Evolutionary conservation across 768 basidiomycete species (phyloP).

Genomic region (Mycena vulgaris): DNA sequence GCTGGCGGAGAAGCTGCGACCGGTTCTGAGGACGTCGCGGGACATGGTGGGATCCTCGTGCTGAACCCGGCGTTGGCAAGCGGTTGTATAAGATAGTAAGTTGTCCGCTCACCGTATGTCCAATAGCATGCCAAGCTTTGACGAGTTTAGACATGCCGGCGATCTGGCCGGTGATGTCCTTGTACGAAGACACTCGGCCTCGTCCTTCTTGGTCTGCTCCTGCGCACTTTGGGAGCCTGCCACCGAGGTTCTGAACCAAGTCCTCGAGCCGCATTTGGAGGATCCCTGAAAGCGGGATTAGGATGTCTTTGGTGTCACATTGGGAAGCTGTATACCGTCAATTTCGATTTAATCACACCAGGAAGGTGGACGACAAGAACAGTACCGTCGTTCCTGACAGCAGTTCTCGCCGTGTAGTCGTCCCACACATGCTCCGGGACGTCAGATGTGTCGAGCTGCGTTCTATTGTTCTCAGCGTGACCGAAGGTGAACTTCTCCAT

Average conservation of each 20-base stretch:
- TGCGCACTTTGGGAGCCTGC: neutral
- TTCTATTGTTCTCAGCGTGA: neutral
- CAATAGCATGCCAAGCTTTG: constrained; percentile 9
- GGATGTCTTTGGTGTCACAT: neutral
- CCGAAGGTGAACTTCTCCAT: neutral
- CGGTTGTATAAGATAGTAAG: neutral
- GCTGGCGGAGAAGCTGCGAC: neutral
- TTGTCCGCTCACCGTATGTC: neutral
- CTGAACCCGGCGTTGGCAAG: neutral
- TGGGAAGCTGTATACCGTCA: neutral
- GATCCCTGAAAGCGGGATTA: too few species aligned
- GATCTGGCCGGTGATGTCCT: neutral
- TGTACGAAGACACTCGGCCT: neutral
- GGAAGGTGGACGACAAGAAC: neutral
- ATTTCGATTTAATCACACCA: neutral
- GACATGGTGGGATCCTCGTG: neutral
- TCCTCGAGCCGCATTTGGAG: too few species aligned
- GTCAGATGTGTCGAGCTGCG: neutral
- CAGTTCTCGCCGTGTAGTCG: neutral
- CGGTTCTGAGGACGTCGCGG: neutral
- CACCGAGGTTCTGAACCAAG: neutral
- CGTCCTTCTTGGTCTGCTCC: neutral
- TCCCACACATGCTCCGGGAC: neutral
- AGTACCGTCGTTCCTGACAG: neutral
- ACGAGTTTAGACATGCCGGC: neutral